phyloP scores from a whole-genome alignment of 2,329 filamentous ascomycete genomes.

The Pestalotiopsis sp. region DNA sequence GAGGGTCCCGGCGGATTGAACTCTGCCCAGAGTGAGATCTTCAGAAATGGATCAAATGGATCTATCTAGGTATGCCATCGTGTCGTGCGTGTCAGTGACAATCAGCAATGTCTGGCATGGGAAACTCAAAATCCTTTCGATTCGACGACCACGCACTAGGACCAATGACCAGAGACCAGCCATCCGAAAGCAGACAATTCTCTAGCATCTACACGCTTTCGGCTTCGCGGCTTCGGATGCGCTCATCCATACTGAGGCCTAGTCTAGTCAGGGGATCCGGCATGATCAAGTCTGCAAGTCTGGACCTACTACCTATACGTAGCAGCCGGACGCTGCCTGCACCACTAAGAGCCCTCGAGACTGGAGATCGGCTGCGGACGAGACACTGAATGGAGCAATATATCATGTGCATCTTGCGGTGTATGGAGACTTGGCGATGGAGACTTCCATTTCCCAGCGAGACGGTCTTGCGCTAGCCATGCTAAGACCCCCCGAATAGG shows the following conservation, averaged over 20 bases:
- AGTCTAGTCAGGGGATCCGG: background rate
- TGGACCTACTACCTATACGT: background rate
- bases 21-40: too few relatives aligned
- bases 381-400: background rate
- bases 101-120: background rate
- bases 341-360: background rate
- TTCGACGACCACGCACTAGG: too few relatives aligned
- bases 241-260: background rate
- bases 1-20: too few relatives aligned
- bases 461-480: background rate
- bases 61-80: too few relatives aligned
- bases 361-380: background rate
- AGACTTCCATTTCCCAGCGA: background rate
- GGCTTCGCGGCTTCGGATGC: background rate
- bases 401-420: background rate
- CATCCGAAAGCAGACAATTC: background rate
- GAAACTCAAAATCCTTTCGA: too few relatives aligned
- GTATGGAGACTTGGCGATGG: background rate
- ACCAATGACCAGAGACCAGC: background rate
- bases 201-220: background rate
- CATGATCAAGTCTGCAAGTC: background rate
- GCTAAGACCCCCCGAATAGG: background rate
- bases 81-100: background rate
- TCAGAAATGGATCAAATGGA: too few relatives aligned
- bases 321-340: background rate